Evolutionary conservation across 2,329 filamentous ascomycete genomes (phyloP).

Genomic region (Boeremia exigua): DNA sequence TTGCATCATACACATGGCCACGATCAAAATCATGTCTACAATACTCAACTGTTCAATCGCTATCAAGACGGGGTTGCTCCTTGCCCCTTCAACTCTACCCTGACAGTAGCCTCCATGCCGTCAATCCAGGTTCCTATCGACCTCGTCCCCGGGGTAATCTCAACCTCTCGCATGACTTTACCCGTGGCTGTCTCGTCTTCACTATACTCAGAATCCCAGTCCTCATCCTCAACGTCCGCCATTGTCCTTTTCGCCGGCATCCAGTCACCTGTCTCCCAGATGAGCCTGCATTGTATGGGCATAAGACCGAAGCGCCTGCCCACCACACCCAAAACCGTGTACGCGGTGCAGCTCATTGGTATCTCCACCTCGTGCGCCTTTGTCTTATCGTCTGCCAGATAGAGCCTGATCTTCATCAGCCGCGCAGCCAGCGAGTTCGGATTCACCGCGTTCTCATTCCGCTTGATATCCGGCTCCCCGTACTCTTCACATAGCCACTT

Average conservation of each 20-base stretch:
- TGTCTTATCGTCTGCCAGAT: conserved; percentile 30
- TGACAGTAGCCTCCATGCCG: conserved; percentile 70
- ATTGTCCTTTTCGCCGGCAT: conserved; percentile 71
- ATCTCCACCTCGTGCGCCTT: conserved; percentile 56
- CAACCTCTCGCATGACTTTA: conserved; percentile 79
- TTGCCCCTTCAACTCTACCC: conserved; percentile 63
- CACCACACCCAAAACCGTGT: conserved; percentile 79
- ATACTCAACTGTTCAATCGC: neutral
- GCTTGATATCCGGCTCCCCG: conserved; percentile 70
- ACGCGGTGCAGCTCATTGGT: conserved; percentile 79
- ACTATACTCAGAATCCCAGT: conserved; percentile 53
- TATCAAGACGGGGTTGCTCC: neutral
- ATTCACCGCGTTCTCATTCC: conserved; percentile 60
- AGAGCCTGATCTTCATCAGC: conserved; percentile 68
- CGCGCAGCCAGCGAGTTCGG: conserved; percentile 83
- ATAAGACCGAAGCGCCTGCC: conserved; percentile 70
- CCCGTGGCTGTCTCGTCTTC: conserved; percentile 65
- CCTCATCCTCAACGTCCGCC: conserved; percentile 63
- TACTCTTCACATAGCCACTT: conserved; percentile 75
- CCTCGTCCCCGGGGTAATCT: conserved; percentile 79
- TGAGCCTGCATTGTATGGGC: conserved; percentile 69
- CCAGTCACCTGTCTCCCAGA: conserved; percentile 93
- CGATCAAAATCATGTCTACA: neutral
- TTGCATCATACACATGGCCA: neutral
- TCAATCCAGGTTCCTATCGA: conserved; percentile 86